phyloP scores from a whole-genome alignment of 306 rosid species.

The Glycine soja region DNA sequence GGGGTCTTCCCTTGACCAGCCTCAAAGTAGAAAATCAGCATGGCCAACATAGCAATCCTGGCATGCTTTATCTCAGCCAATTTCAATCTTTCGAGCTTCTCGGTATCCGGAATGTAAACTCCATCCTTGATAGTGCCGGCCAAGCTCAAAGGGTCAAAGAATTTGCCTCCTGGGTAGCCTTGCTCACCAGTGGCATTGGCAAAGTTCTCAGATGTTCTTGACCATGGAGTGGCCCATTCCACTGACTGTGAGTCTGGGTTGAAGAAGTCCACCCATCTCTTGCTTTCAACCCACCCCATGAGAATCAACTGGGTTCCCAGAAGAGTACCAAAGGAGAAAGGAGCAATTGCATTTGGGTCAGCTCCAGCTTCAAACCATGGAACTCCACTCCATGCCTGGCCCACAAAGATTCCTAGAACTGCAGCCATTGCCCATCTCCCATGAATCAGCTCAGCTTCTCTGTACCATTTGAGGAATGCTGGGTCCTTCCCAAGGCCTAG shows the following conservation, averaged over 20 bases:
- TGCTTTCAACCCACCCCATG: slow-evolving; percentile 99
- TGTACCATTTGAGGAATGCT: slow-evolving; percentile 93
- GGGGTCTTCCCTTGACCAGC: slow-evolving; percentile 99
- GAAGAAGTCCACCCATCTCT: slow-evolving; percentile 99
- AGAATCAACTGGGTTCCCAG: slow-evolving; percentile 90
- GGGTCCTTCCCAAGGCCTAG: slow-evolving; percentile 95
- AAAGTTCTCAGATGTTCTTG: slow-evolving; percentile 87
- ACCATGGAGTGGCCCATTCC: slow-evolving; percentile 99
- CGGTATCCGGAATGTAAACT: slow-evolving; percentile 72
- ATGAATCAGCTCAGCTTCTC: slow-evolving; percentile 99
- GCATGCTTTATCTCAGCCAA: slow-evolving; percentile 97
- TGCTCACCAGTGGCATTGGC: slow-evolving; percentile 88
- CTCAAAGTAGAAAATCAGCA: slow-evolving; percentile 94
- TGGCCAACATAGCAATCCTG: slow-evolving; percentile 93
- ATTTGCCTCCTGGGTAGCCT: slow-evolving; percentile 96
- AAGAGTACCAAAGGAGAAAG: slow-evolving; percentile 93
- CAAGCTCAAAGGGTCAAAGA: slow-evolving; percentile 83
- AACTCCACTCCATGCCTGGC: slow-evolving; percentile 97
- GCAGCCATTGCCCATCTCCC: slow-evolving; percentile 99
- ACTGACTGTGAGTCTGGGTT: slow-evolving; percentile 94
- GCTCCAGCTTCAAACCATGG: slow-evolving; percentile 99
- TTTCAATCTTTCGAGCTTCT: slow-evolving; percentile 87
- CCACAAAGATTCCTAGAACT: slow-evolving; percentile 89
- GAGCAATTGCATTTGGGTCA: slow-evolving; percentile 85
- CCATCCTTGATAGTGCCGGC: slow-evolving; percentile 75